These are phyloP conservation scores for Dactylellina parvicollis DNA, from an alignment of 2,329 filamentous ascomycete species.

Conservation along the genomic window DNA sequence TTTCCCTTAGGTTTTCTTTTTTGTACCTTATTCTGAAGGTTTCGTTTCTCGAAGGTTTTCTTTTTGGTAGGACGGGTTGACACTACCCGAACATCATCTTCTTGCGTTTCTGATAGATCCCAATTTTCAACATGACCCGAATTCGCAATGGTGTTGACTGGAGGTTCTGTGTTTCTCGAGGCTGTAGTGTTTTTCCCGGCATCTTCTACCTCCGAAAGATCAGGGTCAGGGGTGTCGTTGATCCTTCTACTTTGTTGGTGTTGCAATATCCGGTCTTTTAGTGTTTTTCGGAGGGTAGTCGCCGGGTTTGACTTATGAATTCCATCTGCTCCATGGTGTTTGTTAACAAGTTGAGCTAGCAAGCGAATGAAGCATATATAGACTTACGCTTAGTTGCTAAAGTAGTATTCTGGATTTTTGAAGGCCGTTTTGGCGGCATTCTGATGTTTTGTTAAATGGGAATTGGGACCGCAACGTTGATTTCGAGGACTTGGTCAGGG, in stretches of 20 bases:
- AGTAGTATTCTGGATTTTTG: background rate
- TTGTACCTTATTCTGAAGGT: background rate
- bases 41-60: background rate
- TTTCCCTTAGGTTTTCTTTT: constrained; percentile 2
- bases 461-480: background rate
- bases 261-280: constrained; percentile 20
- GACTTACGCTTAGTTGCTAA: background rate
- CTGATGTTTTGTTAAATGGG: background rate
- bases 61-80: background rate
- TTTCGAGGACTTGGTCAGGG: background rate
- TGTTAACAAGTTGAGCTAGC: background rate
- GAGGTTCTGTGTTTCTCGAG: background rate
- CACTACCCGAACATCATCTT: background rate
- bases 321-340: background rate
- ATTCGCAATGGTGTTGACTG: background rate
- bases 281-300: background rate
- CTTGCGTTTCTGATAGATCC: constrained; percentile 14
- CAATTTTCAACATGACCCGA: background rate
- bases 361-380: background rate
- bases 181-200: background rate
- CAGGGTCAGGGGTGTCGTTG: constrained; percentile 24
- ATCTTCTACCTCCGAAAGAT: constrained; percentile 24
- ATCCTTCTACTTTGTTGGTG: background rate
- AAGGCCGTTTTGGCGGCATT: background rate
- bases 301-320: constrained; percentile 1